phyloP scores from a whole-genome alignment of 495 filamentous ascomycete genomes.

The Trichocladium uniseriatum region DNA sequence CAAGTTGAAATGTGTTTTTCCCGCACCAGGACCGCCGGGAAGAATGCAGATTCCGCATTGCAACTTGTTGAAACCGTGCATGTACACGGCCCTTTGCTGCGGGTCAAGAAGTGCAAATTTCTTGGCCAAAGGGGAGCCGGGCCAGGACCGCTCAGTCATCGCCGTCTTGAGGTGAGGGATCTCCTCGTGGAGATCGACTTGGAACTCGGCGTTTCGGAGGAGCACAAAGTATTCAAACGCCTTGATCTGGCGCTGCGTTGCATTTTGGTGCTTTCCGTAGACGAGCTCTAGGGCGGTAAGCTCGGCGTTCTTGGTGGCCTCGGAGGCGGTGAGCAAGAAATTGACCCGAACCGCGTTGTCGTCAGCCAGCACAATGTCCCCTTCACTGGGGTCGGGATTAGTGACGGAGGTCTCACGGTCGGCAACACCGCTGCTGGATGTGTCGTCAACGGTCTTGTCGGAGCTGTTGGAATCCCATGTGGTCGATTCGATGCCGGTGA shows the following conservation, averaged over 20 bases:
- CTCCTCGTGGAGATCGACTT: no score
- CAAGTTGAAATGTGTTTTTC: conserved; percentile 21
- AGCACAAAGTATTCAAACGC: conserved; percentile 2
- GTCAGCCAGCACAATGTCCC: not conserved
- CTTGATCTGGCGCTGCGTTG: not conserved
- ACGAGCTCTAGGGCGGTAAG: not conserved
- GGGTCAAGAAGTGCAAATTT: not conserved
- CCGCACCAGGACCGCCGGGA: conserved; percentile 20
- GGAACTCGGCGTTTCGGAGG: not conserved
- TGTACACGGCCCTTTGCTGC: not conserved
- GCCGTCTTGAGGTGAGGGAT: no score
- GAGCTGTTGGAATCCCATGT: not conserved
- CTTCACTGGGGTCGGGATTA: not conserved
- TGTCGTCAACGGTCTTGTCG: not conserved
- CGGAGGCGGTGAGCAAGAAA: not conserved
- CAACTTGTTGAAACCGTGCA: conserved; percentile 6
- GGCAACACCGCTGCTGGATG: not conserved
- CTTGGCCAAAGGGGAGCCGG: not conserved
- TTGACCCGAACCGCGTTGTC: not conserved
- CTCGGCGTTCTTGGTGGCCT: conserved; percentile 5
- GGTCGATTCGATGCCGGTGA: not conserved
- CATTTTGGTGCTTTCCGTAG: not conserved
- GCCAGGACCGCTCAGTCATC: not conserved
- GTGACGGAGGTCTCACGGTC: not conserved
- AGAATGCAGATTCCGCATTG: conserved; percentile 14